A percentile compares a stretch with the other conserved stretches of the same genome.
phyloP scores from a whole-genome alignment of 73 alveolate species.

The Durusdinium trenchii region DNA sequence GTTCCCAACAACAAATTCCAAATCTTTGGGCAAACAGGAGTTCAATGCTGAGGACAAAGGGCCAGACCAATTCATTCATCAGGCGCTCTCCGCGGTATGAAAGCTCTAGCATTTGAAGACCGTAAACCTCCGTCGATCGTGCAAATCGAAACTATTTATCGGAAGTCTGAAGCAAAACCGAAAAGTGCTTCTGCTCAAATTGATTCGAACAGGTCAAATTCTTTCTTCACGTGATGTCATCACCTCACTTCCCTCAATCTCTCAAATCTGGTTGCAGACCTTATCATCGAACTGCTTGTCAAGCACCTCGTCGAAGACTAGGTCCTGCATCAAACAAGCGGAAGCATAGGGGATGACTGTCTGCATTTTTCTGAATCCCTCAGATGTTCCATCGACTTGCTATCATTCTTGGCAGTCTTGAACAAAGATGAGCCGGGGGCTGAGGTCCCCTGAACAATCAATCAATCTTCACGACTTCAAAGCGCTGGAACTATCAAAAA shows the following conservation, averaged over 20 bases:
- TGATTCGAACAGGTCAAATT: no score
- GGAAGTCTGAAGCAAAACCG: no score
- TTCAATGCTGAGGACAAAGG: not conserved
- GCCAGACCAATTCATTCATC: slow-evolving; percentile 52
- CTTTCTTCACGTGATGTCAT: not conserved
- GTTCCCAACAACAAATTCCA: not conserved
- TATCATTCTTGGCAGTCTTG: not conserved
- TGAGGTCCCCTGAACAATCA: no score
- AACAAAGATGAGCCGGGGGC: no score
- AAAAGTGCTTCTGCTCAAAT: no score
- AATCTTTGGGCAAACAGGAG: not conserved
- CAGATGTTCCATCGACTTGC: not conserved
- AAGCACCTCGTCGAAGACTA: slow-evolving; percentile 71
- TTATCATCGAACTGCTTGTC: slow-evolving; percentile 81
- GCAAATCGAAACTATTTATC: no score
- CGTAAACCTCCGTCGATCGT: slow-evolving; percentile 73
- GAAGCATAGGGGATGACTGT: no score
- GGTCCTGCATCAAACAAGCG: not conserved
- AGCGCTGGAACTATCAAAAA: no score
- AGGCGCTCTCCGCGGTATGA: slow-evolving; percentile 89
- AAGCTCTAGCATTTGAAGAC: slow-evolving; percentile 62
- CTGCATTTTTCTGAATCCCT: no score
- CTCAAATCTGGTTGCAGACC: not conserved
- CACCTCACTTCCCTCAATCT: not conserved
- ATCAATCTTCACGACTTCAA: no score